Evolutionary conservation across 106 monocot genomes (phyloP).

Genomic region (Dioscorea zingiberensis): DNA sequence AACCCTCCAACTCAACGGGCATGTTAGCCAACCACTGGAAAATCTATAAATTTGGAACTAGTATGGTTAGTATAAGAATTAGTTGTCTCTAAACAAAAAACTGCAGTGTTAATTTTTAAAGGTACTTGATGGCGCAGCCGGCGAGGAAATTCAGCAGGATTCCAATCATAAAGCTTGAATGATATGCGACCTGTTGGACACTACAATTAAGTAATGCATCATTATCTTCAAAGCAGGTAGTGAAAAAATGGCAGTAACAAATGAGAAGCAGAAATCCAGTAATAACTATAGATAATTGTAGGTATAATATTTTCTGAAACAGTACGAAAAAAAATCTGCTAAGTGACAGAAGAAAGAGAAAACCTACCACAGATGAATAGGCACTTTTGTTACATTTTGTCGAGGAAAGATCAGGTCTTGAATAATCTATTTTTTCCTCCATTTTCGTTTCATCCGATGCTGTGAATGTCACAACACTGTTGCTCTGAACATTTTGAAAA

Average conservation of each 20-base stretch:
- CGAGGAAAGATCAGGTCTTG: conserved; percentile 49
- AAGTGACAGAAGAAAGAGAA: background rate
- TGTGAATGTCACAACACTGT: conserved; percentile 27
- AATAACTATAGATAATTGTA: background rate
- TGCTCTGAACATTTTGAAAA: conserved; percentile 36
- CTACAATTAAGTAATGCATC: conserved; percentile 46
- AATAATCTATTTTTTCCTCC: conserved; percentile 46
- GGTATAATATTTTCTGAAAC: background rate
- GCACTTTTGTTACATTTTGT: conserved; percentile 46
- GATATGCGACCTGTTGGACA: conserved; percentile 97
- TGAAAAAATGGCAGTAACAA: background rate
- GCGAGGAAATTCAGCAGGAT: conserved; percentile 97
- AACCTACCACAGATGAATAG: conserved; percentile 75
- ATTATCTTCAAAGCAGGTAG: conserved; percentile 2
- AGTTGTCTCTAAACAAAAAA: conserved; percentile 4
- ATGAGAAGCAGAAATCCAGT: too few relatives aligned
- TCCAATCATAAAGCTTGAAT: conserved; percentile 99
- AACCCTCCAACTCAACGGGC: conserved; percentile 58
- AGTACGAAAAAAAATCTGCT: background rate
- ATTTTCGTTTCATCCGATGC: conserved; percentile 42
- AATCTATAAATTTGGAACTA: conserved; percentile 15
- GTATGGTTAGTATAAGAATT: background rate
- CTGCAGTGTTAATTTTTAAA: conserved; percentile 7
- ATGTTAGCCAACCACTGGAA: conserved; percentile 37
- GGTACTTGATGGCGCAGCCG: conserved; percentile 81